Base-by-base conservation (phyloP, 768 basidiomycete genomes). In the Serendipita vermifera region DNA sequence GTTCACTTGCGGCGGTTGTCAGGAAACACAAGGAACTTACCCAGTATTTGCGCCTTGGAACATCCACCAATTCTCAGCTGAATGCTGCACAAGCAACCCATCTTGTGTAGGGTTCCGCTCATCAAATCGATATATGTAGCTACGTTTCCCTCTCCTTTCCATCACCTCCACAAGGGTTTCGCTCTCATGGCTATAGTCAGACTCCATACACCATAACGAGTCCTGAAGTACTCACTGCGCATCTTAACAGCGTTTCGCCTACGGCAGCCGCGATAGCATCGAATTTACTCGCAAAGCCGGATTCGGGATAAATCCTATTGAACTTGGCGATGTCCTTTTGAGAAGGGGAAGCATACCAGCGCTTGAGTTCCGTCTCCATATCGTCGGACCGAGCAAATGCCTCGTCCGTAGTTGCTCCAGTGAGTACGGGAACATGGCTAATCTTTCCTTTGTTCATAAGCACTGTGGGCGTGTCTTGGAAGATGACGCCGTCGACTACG, bases 11-110 rank as follows among this genome's bases (percentile, higher is more conserved):
- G 33, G 56, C 9, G 26, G 3, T 32, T 15, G 1, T 33, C n/a
- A n/a, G 15, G 20, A 20, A 32, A 1, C 7, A 32, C 6, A 26
- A 20, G 22, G 35, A 13, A 61, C 70, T 17, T 62, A 80, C 81
- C 81, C 81, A 29, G 79, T 80, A 56, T 76, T 76, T 1, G 71
- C 75, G 1, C 82, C 81, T 20, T 66, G 64, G 68, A 80, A 81
- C 79, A 82, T 77, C 77, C 80, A 80, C 76, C 77, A 81, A 61
- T 82, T 81, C 63, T 80, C 81, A 1, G 81, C 72, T 5, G 80
- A 74, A 59, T 81, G 80, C 1, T 54, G 64, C 1, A 77, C 75
- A 6, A 53, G n/a, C 0, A 64, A 53, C 15, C 67, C 67, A 14
- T 67, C 67, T 3, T 60, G 59, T 0, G 76, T 75, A 5, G 76